phyloP scores from a whole-genome alignment of 495 filamentous ascomycete species.

The Podospora conica region DNA sequence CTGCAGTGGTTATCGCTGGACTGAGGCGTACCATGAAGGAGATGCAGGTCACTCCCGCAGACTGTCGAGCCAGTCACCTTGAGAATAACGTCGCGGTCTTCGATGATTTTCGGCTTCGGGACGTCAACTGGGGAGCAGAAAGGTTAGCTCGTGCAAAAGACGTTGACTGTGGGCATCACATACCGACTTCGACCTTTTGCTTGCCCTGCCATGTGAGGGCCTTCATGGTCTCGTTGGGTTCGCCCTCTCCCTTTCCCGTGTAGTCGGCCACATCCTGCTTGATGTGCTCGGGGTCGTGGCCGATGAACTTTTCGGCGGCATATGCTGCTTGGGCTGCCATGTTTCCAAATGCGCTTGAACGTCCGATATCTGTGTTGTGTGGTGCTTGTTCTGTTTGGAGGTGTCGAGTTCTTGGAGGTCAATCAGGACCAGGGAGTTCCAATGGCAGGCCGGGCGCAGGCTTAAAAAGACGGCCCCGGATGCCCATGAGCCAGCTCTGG shows the following conservation, averaged over 20 bases:
- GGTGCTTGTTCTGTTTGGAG: neutral
- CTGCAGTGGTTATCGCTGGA: neutral
- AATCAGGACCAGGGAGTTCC: neutral
- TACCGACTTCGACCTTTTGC: constrained; percentile 53
- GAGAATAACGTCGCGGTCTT: constrained; percentile 72
- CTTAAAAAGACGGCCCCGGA: neutral
- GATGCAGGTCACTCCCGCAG: constrained; percentile 80
- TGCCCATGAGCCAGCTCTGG: neutral
- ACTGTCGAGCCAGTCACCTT: constrained; percentile 81
- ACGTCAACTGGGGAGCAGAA: constrained; percentile 42
- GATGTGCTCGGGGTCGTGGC: constrained; percentile 54
- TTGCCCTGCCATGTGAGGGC: constrained; percentile 69
- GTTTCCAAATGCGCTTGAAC: neutral
- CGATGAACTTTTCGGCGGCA: constrained; percentile 56
- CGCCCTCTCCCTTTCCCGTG: constrained; percentile 32
- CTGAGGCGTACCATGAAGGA: constrained; percentile 55
- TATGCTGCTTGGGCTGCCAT: constrained; percentile 62
- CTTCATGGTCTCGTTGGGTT: constrained; percentile 58
- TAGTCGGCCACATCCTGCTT: constrained; percentile 55
- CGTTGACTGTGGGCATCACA: constrained; percentile 9
- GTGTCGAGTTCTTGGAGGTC: neutral
- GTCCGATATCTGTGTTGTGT: neutral
- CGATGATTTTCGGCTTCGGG: constrained; percentile 64
- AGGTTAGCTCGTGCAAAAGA: neutral
- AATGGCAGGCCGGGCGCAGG: neutral